A percentile compares a stretch with the other conserved stretches of the same genome.
These are phyloP conservation scores for Auriculariales sp. DNA, from an alignment of 768 basidiomycete genomes.

Conservation along the genomic window DNA sequence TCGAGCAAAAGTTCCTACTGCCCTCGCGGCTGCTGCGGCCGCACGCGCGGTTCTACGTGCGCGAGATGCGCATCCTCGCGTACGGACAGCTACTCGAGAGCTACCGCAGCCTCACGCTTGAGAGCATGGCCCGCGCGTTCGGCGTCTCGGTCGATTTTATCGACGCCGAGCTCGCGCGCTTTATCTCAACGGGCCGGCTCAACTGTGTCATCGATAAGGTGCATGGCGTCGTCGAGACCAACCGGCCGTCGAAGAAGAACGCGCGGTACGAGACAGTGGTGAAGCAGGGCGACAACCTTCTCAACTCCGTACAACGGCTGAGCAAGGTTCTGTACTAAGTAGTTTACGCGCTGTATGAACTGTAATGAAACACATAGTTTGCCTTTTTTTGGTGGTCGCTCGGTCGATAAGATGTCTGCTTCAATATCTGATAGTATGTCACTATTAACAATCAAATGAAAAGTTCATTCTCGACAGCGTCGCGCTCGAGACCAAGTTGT, in stretches of 20 bases:
- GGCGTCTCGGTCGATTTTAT: slow-evolving; percentile 82
- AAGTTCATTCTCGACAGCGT: slow-evolving; percentile 85
- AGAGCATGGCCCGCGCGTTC: slow-evolving; percentile 73
- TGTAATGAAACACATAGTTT: too few relatives aligned
- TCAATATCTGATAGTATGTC: too few relatives aligned
- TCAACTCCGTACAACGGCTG: slow-evolving; percentile 77
- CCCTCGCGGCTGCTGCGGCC: slow-evolving; percentile 75
- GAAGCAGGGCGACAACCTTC: slow-evolving; percentile 77
- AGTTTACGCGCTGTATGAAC: neutral
- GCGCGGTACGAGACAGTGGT: slow-evolving; percentile 89
- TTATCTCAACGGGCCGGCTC: slow-evolving; percentile 78
- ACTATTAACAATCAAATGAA: too few relatives aligned
- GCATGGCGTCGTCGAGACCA: slow-evolving; percentile 87
- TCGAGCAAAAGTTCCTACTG: slow-evolving; percentile 79
- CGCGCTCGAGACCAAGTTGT: slow-evolving; percentile 61
- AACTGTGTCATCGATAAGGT: slow-evolving; percentile 90
- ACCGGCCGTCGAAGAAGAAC: slow-evolving; percentile 58
- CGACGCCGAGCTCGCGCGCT: slow-evolving; percentile 84
- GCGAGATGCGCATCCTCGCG: slow-evolving; percentile 92
- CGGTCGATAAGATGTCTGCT: too few relatives aligned
- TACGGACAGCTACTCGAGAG: slow-evolving; percentile 86
- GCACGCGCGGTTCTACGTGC: slow-evolving; percentile 79
- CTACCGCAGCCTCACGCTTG: slow-evolving; percentile 79
- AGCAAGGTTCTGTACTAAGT: slow-evolving; percentile 70
- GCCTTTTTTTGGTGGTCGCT: too few relatives aligned